Evolutionary conservation across 2,329 filamentous ascomycete species (phyloP), one percentile per base, ranked within the genome.

Genomic region (Trichophyton mentagrophytes): DNA sequence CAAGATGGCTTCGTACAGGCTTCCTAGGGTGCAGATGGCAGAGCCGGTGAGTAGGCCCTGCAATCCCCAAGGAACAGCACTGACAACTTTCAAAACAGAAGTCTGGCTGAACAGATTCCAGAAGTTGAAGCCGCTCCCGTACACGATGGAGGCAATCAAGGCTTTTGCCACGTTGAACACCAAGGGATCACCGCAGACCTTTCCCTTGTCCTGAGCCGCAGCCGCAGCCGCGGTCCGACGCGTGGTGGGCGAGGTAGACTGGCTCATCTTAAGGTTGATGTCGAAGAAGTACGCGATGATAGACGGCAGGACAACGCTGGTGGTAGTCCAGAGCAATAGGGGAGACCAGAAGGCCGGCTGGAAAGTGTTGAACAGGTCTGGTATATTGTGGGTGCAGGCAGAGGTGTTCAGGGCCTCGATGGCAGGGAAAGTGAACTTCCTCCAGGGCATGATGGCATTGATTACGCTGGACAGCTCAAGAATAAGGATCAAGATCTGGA

Each of bases 81-180:
- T 63, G 36, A 74, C 71, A 53, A 78, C 73, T 58, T 65, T 71
- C 2, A 69, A 67, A 25, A 78, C 67, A 5, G 73, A 70, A 57
- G 65, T 66, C 25, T 65, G 62, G 64, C 69, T 72, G 65, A 70
- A 77, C 8, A 75, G 27, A 17, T 71, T 68, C 65, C 69, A 72
- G 61, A 76, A 72, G 27, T 66, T 70, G 64, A 75, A 74, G 20
- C 70, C 67, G 7, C 72, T 84, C 8, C 80, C 83, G 70, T 91
- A 96, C 17, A 96, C 85, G 38, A 92, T 80, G 72, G 88, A 96
- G 6, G 88, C 85, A 62, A 91, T 74, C 60, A 97, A 72, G 0
- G 87, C 91, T 78, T 96, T 96, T 67, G 84, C 84, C 61, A 97
- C 85, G 77, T 91, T 95, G 76, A 95, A 99, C 22, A 86, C 88